Evolutionary conservation across 1,284 basidiomycete genomes (phyloP).

Genomic region (Laetiporus sulphureus): DNA sequence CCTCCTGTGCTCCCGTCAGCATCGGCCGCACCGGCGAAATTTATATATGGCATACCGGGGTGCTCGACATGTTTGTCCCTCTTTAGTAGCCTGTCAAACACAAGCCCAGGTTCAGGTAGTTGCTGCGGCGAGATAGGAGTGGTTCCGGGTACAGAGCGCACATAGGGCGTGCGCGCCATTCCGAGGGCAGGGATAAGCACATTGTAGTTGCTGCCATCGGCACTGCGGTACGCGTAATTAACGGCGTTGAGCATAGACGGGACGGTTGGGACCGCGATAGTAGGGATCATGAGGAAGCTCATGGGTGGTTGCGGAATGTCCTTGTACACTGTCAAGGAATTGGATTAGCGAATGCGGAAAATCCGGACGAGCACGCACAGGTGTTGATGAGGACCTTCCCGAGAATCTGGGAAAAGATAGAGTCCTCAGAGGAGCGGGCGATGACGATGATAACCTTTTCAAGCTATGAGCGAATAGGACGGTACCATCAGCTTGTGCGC

Average conservation of each 20-base stretch:
- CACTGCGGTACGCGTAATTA: constrained; percentile 47
- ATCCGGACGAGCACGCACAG: constrained; percentile 3
- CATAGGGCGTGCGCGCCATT: constrained; percentile 69
- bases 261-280: not conserved
- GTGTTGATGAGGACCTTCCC: constrained; percentile 48
- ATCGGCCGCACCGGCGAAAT: not conserved
- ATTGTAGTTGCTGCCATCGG: constrained; percentile 75
- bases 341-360: not conserved
- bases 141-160: constrained; percentile 59
- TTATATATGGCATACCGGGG: constrained; percentile 14
- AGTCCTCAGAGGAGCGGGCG: constrained; percentile 45
- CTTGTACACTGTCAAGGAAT: constrained; percentile 51
- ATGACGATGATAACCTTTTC: constrained; percentile 61
- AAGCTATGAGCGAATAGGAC: constrained; percentile 36
- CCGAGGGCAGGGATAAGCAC: constrained; percentile 65
- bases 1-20: constrained; percentile 20
- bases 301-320: constrained; percentile 71
- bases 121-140: constrained; percentile 35
- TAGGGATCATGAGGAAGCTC: constrained; percentile 39
- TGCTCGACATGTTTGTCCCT: constrained; percentile 29
- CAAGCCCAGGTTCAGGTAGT: constrained; percentile 60
- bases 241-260: not conserved
- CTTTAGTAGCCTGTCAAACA: constrained; percentile 70
- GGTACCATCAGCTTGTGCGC: too few species aligned
- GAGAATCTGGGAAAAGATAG: constrained; percentile 32